These are phyloP conservation scores for Scortechinia acanthostroma DNA, from an alignment of 2,329 filamentous ascomycete species.

Conservation along the genomic window DNA sequence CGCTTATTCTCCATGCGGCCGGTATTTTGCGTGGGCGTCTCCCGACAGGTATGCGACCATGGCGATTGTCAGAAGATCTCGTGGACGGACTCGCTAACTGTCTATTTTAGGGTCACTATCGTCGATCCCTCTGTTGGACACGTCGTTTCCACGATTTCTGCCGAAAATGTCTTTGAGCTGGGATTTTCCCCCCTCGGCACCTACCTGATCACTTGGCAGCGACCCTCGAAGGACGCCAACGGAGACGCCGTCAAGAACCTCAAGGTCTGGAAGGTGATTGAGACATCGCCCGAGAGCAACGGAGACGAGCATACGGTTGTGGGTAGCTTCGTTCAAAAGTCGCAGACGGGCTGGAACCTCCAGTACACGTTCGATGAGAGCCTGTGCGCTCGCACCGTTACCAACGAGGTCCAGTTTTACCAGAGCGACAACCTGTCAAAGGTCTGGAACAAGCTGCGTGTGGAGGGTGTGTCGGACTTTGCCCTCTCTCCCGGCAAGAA, in stretches of 20 bases:
- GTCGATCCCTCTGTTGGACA: conserved; percentile 74
- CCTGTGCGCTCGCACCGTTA: conserved; percentile 86
- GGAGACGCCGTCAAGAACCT: conserved; percentile 93
- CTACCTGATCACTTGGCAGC: conserved; percentile 94
- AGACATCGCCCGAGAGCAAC: too few relatives aligned
- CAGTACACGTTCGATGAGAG: conserved; percentile 92
- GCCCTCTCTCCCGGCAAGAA: conserved; percentile 82
- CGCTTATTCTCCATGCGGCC: conserved; percentile 89
- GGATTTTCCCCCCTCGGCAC: conserved; percentile 89
- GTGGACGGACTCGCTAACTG: neutral
- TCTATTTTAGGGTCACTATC: conserved; percentile 61
- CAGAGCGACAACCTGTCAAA: conserved; percentile 76
- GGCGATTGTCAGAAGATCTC: neutral
- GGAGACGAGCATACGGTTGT: conserved; percentile 66
- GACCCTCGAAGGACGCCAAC: conserved; percentile 82
- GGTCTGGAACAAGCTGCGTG: conserved; percentile 91
- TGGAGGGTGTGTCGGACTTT: conserved; percentile 85
- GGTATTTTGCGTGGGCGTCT: conserved; percentile 91
- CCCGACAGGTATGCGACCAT: conserved; percentile 45
- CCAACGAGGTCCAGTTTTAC: conserved; percentile 97
- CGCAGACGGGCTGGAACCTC: conserved; percentile 90
- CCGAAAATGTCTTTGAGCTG: conserved; percentile 84
- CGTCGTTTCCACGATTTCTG: conserved; percentile 67
- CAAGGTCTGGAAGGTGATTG: conserved; percentile 86
- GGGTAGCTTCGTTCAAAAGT: conserved; percentile 90